phyloP scores from a whole-genome alignment of 768 basidiomycete species.

The Sistotremastrum niveocremeum region DNA sequence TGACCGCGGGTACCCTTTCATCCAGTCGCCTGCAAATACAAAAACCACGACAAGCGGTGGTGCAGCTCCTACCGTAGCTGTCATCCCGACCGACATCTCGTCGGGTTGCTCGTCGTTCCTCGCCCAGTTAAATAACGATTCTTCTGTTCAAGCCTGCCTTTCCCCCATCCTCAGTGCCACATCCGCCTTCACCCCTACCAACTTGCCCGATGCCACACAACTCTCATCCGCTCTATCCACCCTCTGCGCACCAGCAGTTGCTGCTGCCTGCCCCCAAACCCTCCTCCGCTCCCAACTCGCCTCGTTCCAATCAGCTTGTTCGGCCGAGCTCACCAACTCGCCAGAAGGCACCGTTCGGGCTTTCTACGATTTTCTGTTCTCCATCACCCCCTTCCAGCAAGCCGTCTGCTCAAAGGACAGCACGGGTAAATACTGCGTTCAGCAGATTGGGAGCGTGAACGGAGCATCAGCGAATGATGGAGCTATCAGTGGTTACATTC shows the following conservation, averaged over 20 bases:
- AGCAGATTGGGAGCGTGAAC: slow-evolving; percentile 26
- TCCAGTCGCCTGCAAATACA: slow-evolving; percentile 10
- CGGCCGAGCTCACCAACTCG: slow-evolving; percentile 46
- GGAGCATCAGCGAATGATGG: slow-evolving; percentile 13
- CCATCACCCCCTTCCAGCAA: slow-evolving; percentile 43
- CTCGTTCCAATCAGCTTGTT: slow-evolving; percentile 59
- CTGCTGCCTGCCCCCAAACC: slow-evolving; percentile 39
- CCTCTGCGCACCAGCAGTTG: slow-evolving; percentile 39
- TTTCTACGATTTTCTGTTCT: slow-evolving; percentile 74
- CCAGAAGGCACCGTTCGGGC: slow-evolving; percentile 36
- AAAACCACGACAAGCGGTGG: slow-evolving; percentile 19
- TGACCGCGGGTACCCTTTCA: background rate
- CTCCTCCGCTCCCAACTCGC: slow-evolving; percentile 48
- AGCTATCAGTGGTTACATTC: slow-evolving; percentile 8
- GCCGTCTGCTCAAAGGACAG: slow-evolving; percentile 73
- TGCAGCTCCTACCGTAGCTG: slow-evolving; percentile 12
- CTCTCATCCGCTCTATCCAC: slow-evolving; percentile 37
- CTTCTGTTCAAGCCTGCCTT: slow-evolving; percentile 46
- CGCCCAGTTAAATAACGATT: slow-evolving; percentile 45
- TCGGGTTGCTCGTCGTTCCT: slow-evolving; percentile 44
- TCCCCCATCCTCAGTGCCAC: slow-evolving; percentile 46
- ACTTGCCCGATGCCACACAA: slow-evolving; percentile 25
- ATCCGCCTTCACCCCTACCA: slow-evolving; percentile 33
- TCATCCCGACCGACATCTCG: slow-evolving; percentile 61
- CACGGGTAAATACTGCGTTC: slow-evolving; percentile 54